Base-by-base conservation (phyloP, 2,329 filamentous ascomycete genomes). In the Dactylella cylindrospora region DNA sequence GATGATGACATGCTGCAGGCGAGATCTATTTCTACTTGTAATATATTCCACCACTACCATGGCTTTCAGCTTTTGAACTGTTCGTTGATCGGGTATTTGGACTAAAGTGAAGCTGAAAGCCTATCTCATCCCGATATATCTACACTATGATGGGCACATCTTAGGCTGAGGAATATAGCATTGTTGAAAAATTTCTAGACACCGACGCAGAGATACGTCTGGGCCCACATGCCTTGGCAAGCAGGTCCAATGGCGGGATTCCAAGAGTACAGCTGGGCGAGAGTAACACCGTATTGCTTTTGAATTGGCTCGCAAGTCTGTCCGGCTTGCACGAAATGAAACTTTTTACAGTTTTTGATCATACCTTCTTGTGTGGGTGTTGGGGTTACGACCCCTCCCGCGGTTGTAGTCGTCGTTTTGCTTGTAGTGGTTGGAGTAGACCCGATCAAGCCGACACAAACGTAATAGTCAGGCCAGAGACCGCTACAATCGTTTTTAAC, bases 371-470 rank as follows among this genome's bases (percentile, higher is more conserved):
- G 47, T 8, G 29, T 39, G 4, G 45, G 45, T 12, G 45, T 41
- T 13, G 47, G 47, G 4, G 47, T 52, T 6, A 49, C 45, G 5
- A 49, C 13, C 9, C 31, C 44, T 12, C 44, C 22, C 2, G 44
- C 28, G 7, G 32, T 35, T 5, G 44, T 47, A 12, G 44, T 47
- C 6, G 43, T n/a, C 20, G 17, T 47, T 2, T n/a, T 47, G 1
- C 31, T 49, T 17, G 25, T 40, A 10, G 10, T 49, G 9, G 45
- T 50, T 15, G 35, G 46, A 5, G 35, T 50, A 13, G 25, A 22
- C 10, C 49, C 49, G 12, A 53, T 40, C n/a, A 45, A 9, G n/a
- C 39, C 22, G n/a, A 53, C 49, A 8, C 49, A 44, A n/a, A 55
- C 28, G 31, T 55, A 47, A n/a, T 22, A 13, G 10, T 41, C 41